phyloP scores from a whole-genome alignment of 345 rosid species.

The Brassica napus region DNA sequence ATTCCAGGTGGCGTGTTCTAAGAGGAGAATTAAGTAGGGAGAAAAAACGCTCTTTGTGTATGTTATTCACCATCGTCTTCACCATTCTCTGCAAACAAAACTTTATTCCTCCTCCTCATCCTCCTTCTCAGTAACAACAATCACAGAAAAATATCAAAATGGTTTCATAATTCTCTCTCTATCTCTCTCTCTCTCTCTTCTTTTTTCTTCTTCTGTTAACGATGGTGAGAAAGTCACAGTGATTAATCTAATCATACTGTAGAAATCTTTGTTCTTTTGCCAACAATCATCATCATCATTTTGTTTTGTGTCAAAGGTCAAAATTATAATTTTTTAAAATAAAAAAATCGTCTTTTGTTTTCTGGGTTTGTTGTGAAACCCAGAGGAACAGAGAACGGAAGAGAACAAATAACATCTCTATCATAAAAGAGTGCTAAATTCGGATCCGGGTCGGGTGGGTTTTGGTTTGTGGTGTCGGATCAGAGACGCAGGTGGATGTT shows the following conservation, averaged over 20 bases:
- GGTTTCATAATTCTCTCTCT: slow-evolving; percentile 15
- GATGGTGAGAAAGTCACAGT: slow-evolving; percentile 26
- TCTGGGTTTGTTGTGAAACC: slow-evolving; percentile 38
- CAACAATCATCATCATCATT: slow-evolving; percentile 36
- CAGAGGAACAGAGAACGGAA: slow-evolving; percentile 27
- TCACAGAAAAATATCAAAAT: neutral
- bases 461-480: slow-evolving; percentile 20
- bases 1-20: neutral
- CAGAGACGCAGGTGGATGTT: slow-evolving; percentile 36
- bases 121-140: neutral
- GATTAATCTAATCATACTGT: slow-evolving; percentile 19
- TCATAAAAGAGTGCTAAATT: neutral
- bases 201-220: neutral
- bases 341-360: neutral
- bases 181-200: slow-evolving; percentile 9
- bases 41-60: slow-evolving; percentile 31
- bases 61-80: slow-evolving; percentile 31
- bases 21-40: slow-evolving; percentile 2
- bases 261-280: slow-evolving; percentile 29
- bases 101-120: slow-evolving; percentile 16
- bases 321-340: neutral
- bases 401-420: neutral
- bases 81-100: slow-evolving; percentile 33
- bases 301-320: slow-evolving; percentile 30
- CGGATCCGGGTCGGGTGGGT: slow-evolving; percentile 37